Evolutionary conservation across 192 early-diverging fungal species (phyloP).

Genomic region (Gaertneriomyces semiglobifer): DNA sequence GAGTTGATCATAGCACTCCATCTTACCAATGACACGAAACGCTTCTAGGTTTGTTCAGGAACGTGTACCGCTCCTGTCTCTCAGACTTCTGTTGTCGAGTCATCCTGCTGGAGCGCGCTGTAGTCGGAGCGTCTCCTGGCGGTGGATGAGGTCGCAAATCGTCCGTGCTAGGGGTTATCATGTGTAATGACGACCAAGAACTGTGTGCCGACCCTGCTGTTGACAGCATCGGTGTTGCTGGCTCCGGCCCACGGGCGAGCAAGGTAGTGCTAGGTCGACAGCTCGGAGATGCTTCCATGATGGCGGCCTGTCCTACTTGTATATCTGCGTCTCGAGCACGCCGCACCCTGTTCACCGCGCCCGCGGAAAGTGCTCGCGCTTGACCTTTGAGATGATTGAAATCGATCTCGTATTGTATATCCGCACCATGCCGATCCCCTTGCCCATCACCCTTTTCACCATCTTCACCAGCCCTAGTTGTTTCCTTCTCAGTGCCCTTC

Average conservation of each 20-base stretch:
- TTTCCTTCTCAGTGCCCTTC: constrained; percentile 16
- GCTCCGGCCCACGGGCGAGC: no score
- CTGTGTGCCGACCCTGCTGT: no score
- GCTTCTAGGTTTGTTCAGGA: no score
- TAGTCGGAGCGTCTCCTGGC: no score
- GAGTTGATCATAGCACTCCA: no score
- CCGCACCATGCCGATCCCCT: neutral
- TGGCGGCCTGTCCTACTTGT: neutral
- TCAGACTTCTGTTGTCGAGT: neutral
- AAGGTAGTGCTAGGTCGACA: no score
- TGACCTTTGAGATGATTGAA: constrained; percentile 38
- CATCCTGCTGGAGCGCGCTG: neutral
- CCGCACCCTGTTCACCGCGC: constrained; percentile 27
- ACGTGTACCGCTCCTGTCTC: neutral
- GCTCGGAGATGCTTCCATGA: no score
- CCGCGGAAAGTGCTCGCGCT: constrained; percentile 35
- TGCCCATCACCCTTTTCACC: neutral
- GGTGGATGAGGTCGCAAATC: no score
- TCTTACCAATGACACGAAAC: no score
- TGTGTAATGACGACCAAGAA: no score
- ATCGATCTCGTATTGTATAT: constrained; percentile 27
- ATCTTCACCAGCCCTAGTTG: neutral
- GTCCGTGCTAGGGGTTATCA: no score
- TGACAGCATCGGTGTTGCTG: no score
- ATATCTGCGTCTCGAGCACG: constrained; percentile 20